Conservation (phyloP, 1,284 basidiomycete genomes). For the Mycena sp. region DNA sequence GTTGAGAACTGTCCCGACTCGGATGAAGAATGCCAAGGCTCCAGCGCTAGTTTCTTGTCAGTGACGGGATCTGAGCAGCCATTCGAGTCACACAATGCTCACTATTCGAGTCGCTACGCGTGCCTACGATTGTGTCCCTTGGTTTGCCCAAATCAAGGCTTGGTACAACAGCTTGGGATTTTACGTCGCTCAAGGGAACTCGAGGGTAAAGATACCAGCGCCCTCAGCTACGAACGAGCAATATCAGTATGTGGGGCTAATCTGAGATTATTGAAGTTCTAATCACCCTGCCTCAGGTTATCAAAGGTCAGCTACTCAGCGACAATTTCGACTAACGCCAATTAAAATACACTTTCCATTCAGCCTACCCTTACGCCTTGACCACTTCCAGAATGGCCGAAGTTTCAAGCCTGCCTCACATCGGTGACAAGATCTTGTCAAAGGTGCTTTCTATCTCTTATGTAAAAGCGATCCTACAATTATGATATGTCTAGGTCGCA, state of each 20-base stretch:
- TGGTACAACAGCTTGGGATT: constrained; percentile 66
- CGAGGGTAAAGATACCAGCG: constrained; percentile 72
- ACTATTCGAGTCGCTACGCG: constrained; percentile 59
- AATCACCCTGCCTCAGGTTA: constrained; percentile 46
- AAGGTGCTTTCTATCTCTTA: constrained; percentile 52
- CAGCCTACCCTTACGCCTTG: constrained; percentile 73
- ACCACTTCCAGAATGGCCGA: constrained; percentile 53
- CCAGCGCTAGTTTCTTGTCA: constrained; percentile 26
- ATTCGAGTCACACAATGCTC: constrained; percentile 36
- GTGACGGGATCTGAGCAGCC: constrained; percentile 14
- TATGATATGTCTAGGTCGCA: constrained; percentile 54
- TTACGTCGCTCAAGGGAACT: constrained; percentile 65
- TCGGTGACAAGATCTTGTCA: constrained; percentile 67
- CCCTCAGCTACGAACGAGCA: constrained; percentile 72
- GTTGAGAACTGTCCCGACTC: constrained; percentile 52
- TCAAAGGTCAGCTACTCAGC: constrained; percentile 61
- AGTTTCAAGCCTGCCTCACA: constrained; percentile 61
- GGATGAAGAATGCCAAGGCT: constrained; percentile 17
- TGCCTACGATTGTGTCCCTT: constrained; percentile 71
- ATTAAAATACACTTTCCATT: background rate
- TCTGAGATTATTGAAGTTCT: background rate
- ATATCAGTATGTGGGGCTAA: constrained; percentile 58
- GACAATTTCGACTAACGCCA: too few relatives aligned
- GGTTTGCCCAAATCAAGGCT: constrained; percentile 69
- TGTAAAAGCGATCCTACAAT: background rate